A percentile compares a stretch with the other conserved stretches of the same genome.
These are phyloP conservation scores for Cyclocybe aegerita DNA, from an alignment of 768 basidiomycete genomes.

Conservation along the genomic window DNA sequence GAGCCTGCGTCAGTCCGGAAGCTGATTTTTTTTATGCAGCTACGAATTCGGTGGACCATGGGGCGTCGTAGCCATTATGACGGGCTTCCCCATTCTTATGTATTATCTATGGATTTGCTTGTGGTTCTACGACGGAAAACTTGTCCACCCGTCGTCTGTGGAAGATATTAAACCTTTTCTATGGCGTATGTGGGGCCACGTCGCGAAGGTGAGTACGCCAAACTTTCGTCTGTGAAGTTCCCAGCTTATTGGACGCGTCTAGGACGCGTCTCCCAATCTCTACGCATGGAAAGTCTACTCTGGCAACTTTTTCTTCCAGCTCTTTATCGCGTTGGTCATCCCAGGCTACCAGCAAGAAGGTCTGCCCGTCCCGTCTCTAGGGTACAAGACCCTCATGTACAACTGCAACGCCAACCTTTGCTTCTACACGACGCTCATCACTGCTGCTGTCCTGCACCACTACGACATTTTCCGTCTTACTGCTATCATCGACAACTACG, in stretches of 20 bases:
- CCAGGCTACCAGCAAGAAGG: conserved; percentile 95
- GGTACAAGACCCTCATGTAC: conserved; percentile 91
- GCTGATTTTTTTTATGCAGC: conserved; percentile 36
- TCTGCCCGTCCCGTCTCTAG: conserved; percentile 92
- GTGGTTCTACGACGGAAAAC: conserved; percentile 90
- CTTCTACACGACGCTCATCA: conserved; percentile 79
- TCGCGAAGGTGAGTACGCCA: conserved; percentile 55
- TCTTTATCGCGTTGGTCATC: conserved; percentile 85
- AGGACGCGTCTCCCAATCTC: conserved; percentile 90
- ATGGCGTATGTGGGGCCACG: conserved; percentile 79
- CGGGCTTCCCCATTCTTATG: conserved; percentile 92
- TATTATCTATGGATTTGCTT: conserved; percentile 99
- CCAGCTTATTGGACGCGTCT: not conserved
- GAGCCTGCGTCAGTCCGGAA: conserved; percentile 5
- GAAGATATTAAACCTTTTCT: conserved; percentile 80
- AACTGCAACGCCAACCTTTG: conserved; percentile 93
- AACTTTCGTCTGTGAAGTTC: not conserved
- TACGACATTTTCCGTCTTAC: conserved; percentile 86
- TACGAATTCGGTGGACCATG: conserved; percentile 96
- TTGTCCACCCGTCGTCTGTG: conserved; percentile 66
- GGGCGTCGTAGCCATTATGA: conserved; percentile 92
- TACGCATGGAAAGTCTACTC: conserved; percentile 92
- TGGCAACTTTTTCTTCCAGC: conserved; percentile 84
- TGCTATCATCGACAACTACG: conserved; percentile 95
- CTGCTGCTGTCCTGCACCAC: conserved; percentile 74